Conservation (phyloP, 1,284 basidiomycete species). For the Heliocybe sulcata region DNA sequence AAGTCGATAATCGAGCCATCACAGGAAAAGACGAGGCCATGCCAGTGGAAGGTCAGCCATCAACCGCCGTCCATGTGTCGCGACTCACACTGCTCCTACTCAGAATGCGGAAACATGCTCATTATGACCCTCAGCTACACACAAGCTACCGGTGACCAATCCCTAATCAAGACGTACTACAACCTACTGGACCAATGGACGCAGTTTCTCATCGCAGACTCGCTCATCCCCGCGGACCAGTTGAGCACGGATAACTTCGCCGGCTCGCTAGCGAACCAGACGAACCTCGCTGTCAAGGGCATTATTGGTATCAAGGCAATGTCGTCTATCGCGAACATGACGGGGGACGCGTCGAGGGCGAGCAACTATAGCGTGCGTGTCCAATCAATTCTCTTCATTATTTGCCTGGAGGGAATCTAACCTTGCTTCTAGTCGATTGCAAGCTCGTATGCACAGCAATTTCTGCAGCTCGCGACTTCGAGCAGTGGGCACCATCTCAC, state of each 20-base stretch:
- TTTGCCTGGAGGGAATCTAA: neutral
- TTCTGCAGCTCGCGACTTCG: constrained; percentile 42
- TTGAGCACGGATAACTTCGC: constrained; percentile 72
- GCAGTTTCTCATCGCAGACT: constrained; percentile 58
- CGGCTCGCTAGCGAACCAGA: constrained; percentile 66
- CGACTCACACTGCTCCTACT: neutral
- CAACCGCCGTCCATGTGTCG: neutral
- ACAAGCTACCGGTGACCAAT: constrained; percentile 49
- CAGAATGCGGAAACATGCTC: constrained; percentile 71
- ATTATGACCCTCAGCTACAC: constrained; percentile 69
- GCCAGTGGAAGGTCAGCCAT: constrained; percentile 46
- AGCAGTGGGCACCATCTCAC: constrained; percentile 41
- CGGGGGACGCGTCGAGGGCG: constrained; percentile 40
- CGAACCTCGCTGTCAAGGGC: constrained; percentile 74
- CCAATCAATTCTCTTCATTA: neutral
- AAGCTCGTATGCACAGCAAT: constrained; percentile 44
- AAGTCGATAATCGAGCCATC: neutral
- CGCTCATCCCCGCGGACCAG: constrained; percentile 51
- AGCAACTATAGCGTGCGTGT: constrained; percentile 50
- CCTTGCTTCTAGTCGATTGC: constrained; percentile 40
- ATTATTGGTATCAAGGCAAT: constrained; percentile 68
- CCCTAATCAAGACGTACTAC: constrained; percentile 43
- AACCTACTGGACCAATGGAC: constrained; percentile 65
- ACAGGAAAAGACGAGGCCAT: constrained; percentile 47
- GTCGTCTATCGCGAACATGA: constrained; percentile 44